Conservation (phyloP, 1,284 basidiomycete species). For the Athelia sp. region DNA sequence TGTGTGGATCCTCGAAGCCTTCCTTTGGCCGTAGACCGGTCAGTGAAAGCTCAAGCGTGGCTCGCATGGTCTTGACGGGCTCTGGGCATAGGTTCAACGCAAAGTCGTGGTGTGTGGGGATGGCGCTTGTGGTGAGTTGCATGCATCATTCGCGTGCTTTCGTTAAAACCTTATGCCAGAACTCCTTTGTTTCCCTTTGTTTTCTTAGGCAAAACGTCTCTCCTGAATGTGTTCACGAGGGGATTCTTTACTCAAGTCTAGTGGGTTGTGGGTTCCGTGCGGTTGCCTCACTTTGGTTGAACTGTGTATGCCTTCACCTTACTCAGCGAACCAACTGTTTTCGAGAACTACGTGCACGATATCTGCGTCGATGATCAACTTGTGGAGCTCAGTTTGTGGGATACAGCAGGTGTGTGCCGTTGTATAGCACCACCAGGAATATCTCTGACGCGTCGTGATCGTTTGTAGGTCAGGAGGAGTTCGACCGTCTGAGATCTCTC, state of each 20-base stretch:
- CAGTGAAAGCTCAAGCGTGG: constrained; percentile 14
- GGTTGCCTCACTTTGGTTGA: too few relatives aligned
- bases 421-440: constrained; percentile 2
- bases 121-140: constrained; percentile 76
- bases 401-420: constrained; percentile 78
- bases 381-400: constrained; percentile 93
- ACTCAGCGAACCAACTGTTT: constrained; percentile 82
- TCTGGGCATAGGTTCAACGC: constrained; percentile 42
- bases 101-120: constrained; percentile 88
- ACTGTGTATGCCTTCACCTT: not conserved
- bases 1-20: constrained; percentile 47
- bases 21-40: constrained; percentile 52
- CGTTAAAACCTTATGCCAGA: constrained; percentile 14
- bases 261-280: constrained; percentile 38
- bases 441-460: constrained; percentile 2
- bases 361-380: constrained; percentile 76
- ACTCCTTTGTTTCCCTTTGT: constrained; percentile 9
- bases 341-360: constrained; percentile 91
- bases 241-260: constrained; percentile 88
- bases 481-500: constrained; percentile 85
- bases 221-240: constrained; percentile 80
- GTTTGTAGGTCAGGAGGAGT: constrained; percentile 90
- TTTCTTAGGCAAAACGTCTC: constrained; percentile 67
- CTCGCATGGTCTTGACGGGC: too few relatives aligned
- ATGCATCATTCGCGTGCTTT: constrained; percentile 10